These are phyloP conservation scores for Ambrosia artemisiifolia DNA, from an alignment of 129 eudicot species.

Conservation along the genomic window DNA sequence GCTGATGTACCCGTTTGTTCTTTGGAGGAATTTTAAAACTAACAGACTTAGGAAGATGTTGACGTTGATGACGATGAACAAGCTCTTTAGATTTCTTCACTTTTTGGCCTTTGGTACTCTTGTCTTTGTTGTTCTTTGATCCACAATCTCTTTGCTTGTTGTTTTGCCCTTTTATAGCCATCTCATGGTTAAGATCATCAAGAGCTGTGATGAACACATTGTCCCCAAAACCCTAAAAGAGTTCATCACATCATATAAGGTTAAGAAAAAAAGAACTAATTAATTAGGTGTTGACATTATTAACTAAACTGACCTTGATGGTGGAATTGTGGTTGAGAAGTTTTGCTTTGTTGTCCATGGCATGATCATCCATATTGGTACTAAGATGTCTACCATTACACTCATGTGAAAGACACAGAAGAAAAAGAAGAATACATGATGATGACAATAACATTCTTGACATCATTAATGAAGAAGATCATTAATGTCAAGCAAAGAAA, in stretches of 20 bases:
- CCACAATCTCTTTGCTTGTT: slow-evolving; percentile 13
- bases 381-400: slow-evolving; percentile 42
- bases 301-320: slow-evolving; percentile 30
- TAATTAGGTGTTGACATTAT: not conserved
- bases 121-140: slow-evolving; percentile 14
- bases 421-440: slow-evolving; percentile 30
- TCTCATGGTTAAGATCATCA: slow-evolving; percentile 10
- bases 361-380: slow-evolving; percentile 15
- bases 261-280: not conserved
- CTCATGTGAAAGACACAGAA: slow-evolving; percentile 37
- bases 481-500: slow-evolving; percentile 16
- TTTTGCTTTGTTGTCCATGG: slow-evolving; percentile 15
- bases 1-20: slow-evolving; percentile 33
- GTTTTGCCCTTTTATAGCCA: not conserved
- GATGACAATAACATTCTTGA: slow-evolving; percentile 44
- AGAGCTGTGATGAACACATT: slow-evolving; percentile 5
- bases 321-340: slow-evolving; percentile 23
- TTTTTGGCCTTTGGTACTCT: slow-evolving; percentile 5
- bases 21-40: slow-evolving; percentile 44
- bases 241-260: not conserved
- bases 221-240: slow-evolving; percentile 24
- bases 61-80: not conserved
- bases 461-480: slow-evolving; percentile 24
- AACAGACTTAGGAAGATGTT: slow-evolving; percentile 21
- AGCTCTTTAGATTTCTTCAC: slow-evolving; percentile 16